Conservation (phyloP, 768 basidiomycete genomes). For the Psilocybe subaeruginosa region DNA sequence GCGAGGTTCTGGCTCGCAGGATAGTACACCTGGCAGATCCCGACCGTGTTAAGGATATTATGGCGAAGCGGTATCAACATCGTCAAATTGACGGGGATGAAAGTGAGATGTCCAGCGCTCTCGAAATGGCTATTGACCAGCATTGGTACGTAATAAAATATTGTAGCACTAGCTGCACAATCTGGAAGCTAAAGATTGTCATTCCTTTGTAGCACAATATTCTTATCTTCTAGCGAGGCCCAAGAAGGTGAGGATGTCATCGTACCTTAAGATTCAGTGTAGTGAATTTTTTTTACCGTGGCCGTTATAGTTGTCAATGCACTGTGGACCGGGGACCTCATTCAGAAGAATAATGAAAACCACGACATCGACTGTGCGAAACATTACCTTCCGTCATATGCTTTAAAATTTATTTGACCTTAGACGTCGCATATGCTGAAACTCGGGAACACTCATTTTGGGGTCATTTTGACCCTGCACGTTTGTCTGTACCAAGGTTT, state of each 20-base stretch:
- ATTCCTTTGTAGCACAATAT: constrained; percentile 59
- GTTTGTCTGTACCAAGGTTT: constrained; percentile 80
- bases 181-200: not conserved
- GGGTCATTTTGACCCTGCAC: constrained; percentile 74
- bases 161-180: too few relatives aligned
- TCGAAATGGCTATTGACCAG: constrained; percentile 92
- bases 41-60: constrained; percentile 67
- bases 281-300: not conserved
- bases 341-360: constrained; percentile 76
- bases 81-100: constrained; percentile 74
- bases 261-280: too few relatives aligned
- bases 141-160: constrained; percentile 58
- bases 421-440: constrained; percentile 73
- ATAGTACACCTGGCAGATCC: constrained; percentile 72
- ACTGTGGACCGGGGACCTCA: constrained; percentile 81
- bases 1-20: constrained; percentile 81
- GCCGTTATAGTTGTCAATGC: constrained; percentile 65
- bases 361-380: constrained; percentile 78
- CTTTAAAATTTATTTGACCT: not conserved
- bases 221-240: constrained; percentile 83
- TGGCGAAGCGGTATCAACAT: constrained; percentile 80
- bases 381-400: not conserved
- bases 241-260: constrained; percentile 62
- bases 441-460: constrained; percentile 57
- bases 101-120: constrained; percentile 73